Evolutionary conservation across 1,139 yeast genomes (phyloP), one percentile per base, ranked within the genome.

Genomic region (Ashbya aceris): DNA sequence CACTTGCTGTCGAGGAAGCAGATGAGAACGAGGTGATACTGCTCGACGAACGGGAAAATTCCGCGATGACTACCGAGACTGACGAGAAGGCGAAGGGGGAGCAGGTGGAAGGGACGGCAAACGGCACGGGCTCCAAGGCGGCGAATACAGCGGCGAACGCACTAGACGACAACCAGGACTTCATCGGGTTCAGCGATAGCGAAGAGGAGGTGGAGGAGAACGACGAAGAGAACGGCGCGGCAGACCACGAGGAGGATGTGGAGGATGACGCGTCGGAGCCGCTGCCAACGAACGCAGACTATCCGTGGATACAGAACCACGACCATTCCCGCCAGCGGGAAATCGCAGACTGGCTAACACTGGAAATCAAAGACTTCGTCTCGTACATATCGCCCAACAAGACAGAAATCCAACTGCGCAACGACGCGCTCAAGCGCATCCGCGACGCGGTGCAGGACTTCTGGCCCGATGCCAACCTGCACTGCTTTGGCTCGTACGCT

Each of bases 401-500:
- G 34, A 73, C 70, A 7, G 98, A 91, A 56, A 84, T 85, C 45
- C 64, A 68, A 35, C 68, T 74, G 7, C 76, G 98, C 57, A 83
- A 85, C 51, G 64, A 64, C 8, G 80, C 87, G 1, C 81, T 91
- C 12, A 64, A 70, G 34, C 70, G 75, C 36, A 66, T 93, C 33
- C 77, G 82, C 46, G 55, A 61, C 2, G 70, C 76, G 9, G 83
- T 89, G 8, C 62, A 62, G 28, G 57, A 65, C 2, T 68, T 82
- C 43, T 91, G 98, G 97, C 78, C 79, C 1, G 85, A 78, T 48
- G 81, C 95, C 2, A 83, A 81, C 44, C 75, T 83, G 8, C 83
- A 81, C 52, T 95, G 89, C 11, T 91, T 93, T 68, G 99, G 99
- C 0, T 87, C 97, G 0, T 85, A 78, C 61, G 97, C 98, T 0